Evolutionary conservation across 345 rosid species (phyloP), one percentile per base, ranked within the genome.

Genomic region (Murraya koenigii): DNA sequence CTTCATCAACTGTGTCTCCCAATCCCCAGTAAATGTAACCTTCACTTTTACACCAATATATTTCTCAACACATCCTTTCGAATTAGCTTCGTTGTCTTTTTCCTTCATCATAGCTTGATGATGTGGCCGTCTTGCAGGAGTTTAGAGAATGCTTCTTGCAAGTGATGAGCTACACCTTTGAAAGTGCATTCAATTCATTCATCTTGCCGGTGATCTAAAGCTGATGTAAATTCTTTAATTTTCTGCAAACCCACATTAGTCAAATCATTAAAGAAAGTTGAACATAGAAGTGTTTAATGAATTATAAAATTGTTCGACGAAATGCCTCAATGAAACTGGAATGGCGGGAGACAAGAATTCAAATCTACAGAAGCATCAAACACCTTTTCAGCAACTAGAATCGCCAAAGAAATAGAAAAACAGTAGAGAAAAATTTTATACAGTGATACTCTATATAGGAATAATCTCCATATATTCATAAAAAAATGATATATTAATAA

Each of bases 21-120:
- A 97, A 87, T 92, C 96, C 81, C 98, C 98, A 8, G 98, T 92
- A 77, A 95, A 94, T 3, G 98, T 93, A 55, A 95, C 98, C 99
- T 96, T 96, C 79, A 96, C 99, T 92, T 86, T 96, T 77, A 96
- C 97, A 30, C 97, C 99, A 69, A 91, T 72, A 83, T 96, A 96
- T 75, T 96, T 96, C 87, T 91, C 99, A 78, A 96, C 90, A 76
- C 95, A 85, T 73, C 98, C 98, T 75, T 91, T 97, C 78, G 77
- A 10, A 80, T 87, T 93, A 6, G 88, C 90, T 82, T 89, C 89
- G 67, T 89, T 93, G 80, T 44, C 23, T 98, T 91, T 93, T 86
- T 91, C 91, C 92, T 87, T 91, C 94, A 91, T 94, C 96, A 89
- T 95, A 82, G 91, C 89, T 72, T 93, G 89, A 85, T 89, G 80